Evolutionary conservation across 2,329 filamentous ascomycete genomes (phyloP).

Genomic region (Botryotinia narcissicola): DNA sequence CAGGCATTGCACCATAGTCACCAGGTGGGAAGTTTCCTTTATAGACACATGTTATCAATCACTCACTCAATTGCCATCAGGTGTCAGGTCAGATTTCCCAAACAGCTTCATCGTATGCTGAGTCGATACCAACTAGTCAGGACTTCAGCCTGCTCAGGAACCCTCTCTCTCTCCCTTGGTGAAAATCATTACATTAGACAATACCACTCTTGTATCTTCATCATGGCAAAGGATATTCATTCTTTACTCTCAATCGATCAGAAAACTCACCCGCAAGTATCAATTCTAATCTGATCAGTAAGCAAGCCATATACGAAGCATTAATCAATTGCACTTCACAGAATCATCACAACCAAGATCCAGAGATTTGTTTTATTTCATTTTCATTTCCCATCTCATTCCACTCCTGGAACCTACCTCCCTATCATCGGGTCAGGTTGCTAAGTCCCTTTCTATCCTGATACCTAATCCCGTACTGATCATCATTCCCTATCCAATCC

Average conservation of each 20-base stretch:
- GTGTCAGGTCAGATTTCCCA: too few species aligned
- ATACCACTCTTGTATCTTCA: background rate
- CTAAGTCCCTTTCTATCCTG: background rate
- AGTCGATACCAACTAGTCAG: background rate
- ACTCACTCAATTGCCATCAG: background rate
- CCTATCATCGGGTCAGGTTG: background rate
- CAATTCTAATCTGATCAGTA: background rate
- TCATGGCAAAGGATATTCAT: background rate
- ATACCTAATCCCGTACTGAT: background rate
- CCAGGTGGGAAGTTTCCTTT: background rate
- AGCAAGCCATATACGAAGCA: background rate
- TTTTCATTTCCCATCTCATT: slow-evolving; percentile 3
- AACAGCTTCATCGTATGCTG: background rate
- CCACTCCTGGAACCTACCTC: background rate
- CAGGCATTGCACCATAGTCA: background rate
- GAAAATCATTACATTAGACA: background rate
- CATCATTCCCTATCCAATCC: background rate
- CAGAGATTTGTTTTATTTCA: background rate
- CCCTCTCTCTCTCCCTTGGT: background rate
- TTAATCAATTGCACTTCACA: background rate
- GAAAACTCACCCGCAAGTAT: background rate
- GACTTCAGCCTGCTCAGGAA: background rate
- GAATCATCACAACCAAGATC: background rate
- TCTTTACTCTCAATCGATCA: background rate
- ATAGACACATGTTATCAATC: too few species aligned